phyloP scores from a whole-genome alignment of 1,284 basidiomycete species.

The Volvariella volvacea region DNA sequence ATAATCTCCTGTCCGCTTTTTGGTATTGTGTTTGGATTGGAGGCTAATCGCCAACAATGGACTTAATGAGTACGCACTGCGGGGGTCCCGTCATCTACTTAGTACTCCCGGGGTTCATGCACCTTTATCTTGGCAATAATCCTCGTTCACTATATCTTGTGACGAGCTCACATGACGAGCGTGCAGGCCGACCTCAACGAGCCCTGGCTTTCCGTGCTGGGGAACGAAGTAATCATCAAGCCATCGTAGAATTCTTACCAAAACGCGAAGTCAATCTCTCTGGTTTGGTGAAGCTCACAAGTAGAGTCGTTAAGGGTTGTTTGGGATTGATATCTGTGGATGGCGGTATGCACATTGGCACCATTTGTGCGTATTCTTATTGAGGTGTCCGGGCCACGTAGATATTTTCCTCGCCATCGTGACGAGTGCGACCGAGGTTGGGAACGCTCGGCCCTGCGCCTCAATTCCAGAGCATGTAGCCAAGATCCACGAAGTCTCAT shows the following conservation, averaged over 20 bases:
- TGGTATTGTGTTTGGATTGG: no score
- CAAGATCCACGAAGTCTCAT: conserved; percentile 72
- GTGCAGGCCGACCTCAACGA: conserved; percentile 46
- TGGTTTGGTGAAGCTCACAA: conserved; percentile 56
- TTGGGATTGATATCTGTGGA: conserved; percentile 71
- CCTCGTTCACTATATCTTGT: conserved; percentile 69
- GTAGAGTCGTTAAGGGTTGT: conserved; percentile 71
- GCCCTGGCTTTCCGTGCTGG: conserved; percentile 68
- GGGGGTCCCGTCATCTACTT: no score
- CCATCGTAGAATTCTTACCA: conserved; percentile 79
- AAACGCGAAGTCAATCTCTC: conserved; percentile 65
- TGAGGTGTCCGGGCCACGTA: conserved; percentile 20
- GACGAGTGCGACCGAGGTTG: conserved; percentile 69
- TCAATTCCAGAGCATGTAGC: conserved; percentile 55
- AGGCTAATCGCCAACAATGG: no score
- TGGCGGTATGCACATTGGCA: conserved; percentile 39
- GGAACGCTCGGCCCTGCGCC: conserved; percentile 65
- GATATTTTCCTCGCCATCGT: conserved; percentile 79
- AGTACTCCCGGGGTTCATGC: conserved; percentile 34
- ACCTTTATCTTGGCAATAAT: conserved; percentile 60
- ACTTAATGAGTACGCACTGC: no score
- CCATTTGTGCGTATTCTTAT: conserved; percentile 4
- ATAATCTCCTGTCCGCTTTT: no score
- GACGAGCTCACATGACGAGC: conserved; percentile 61
- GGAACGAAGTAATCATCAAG: conserved; percentile 47